phyloP scores from a whole-genome alignment of 768 basidiomycete species.

The Boletus coccyginus region DNA sequence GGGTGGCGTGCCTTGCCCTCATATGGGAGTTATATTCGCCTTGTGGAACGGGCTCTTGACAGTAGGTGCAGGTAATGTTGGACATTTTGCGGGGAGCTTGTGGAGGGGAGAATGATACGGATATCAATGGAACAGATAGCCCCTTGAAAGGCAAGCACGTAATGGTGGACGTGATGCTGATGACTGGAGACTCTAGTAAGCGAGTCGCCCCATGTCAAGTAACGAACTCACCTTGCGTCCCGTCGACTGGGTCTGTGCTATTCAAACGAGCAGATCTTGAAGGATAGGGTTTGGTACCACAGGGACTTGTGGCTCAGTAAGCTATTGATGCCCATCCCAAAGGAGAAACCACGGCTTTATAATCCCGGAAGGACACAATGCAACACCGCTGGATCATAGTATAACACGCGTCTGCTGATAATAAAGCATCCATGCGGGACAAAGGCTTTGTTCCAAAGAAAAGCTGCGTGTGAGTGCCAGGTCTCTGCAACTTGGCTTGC shows the following conservation, averaged over 20 bases:
- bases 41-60: constrained; percentile 6
- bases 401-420: too few species aligned
- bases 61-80: constrained; percentile 13
- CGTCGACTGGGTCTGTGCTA: neutral
- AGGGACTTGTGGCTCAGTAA: neutral
- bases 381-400: too few species aligned
- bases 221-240: neutral
- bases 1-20: constrained; percentile 7
- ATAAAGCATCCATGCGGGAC: neutral
- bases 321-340: neutral
- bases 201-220: neutral
- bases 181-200: neutral
- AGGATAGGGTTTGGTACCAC: neutral
- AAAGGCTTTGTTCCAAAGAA: neutral
- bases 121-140: neutral
- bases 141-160: neutral
- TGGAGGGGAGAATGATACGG: neutral
- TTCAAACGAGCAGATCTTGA: neutral
- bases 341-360: constrained; percentile 1
- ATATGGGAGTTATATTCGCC: constrained; percentile 10
- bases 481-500: neutral
- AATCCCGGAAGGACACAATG: neutral
- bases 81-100: constrained; percentile 1
- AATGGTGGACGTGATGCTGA: neutral
- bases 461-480: neutral